Conservation (phyloP, 106 monocot species). For the Triglochin maritima region DNA sequence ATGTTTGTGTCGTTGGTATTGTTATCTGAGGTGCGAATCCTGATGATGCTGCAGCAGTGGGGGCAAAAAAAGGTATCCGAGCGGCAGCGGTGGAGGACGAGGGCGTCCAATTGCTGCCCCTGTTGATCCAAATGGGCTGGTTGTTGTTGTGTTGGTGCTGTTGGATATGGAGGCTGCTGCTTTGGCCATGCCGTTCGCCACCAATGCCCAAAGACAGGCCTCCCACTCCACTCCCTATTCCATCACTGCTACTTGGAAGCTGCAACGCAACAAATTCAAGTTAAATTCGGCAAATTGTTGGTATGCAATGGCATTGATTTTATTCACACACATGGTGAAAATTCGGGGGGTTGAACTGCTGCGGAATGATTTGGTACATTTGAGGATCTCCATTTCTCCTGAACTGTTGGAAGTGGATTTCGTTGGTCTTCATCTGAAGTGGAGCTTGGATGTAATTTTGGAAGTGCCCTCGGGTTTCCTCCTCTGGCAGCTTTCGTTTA, state of each 20-base stretch:
- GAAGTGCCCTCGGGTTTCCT: not conserved
- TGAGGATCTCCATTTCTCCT: slow-evolving; percentile 4
- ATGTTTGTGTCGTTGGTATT: not conserved
- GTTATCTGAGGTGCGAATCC: not conserved
- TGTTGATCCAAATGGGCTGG: not conserved
- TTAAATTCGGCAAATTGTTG: not conserved
- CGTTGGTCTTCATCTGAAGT: not conserved
- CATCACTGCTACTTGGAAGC: slow-evolving; percentile 1
- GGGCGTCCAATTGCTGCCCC: slow-evolving; percentile 1
- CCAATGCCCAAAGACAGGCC: not conserved
- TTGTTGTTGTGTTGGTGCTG: not conserved
- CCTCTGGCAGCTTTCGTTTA: slow-evolving; percentile 1
- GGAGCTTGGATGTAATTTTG: not conserved
- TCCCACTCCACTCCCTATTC: not conserved
- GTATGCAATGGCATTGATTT: not conserved
- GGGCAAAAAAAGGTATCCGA: not conserved
- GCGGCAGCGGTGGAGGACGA: not conserved
- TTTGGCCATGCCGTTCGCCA: not conserved
- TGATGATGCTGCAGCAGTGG: not conserved
- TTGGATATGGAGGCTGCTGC: not conserved
- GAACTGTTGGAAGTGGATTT: slow-evolving; percentile 3
- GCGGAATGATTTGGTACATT: not conserved
- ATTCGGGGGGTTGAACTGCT: not conserved
- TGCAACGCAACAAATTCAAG: not conserved
- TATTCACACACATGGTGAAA: not conserved